Percentiles rank a stretch among this genome's conserved stretches.
These are phyloP conservation scores for Kodamaea jinghongensis DNA, from an alignment of 805 yeast species.

Conservation along the genomic window DNA sequence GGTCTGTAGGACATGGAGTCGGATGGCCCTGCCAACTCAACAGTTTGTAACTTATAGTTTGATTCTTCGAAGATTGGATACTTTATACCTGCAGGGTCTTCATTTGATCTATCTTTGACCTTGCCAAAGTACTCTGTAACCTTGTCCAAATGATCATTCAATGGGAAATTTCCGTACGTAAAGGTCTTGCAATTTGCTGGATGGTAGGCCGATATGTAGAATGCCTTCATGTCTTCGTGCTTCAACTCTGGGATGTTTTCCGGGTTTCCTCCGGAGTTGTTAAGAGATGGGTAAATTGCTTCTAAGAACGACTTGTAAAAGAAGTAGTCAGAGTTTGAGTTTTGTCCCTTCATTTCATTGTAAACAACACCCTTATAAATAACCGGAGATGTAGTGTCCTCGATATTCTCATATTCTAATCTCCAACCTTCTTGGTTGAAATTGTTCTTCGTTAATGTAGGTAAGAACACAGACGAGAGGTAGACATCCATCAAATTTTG, in stretches of 20 bases:
- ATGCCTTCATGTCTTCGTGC: conserved; percentile 73
- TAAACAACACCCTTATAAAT: conserved; percentile 93
- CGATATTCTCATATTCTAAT: conserved; percentile 64
- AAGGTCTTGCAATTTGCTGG: conserved; percentile 87
- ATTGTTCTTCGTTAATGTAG: conserved; percentile 73
- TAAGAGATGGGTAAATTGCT: conserved; percentile 75
- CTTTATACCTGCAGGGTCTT: conserved; percentile 25
- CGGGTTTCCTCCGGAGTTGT: conserved; percentile 96
- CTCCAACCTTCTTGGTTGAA: conserved; percentile 98
- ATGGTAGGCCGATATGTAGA: conserved; percentile 76
- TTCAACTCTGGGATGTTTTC: conserved; percentile 66
- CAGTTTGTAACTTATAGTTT: conserved; percentile 12
- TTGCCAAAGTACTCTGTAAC: conserved; percentile 48
- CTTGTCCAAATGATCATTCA: conserved; percentile 56
- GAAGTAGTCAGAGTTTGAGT: conserved; percentile 81
- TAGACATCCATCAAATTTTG: conserved; percentile 83
- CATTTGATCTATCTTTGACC: conserved; percentile 40
- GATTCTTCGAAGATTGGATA: conserved; percentile 45
- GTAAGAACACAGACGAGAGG: conserved; percentile 81
- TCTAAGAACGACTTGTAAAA: conserved; percentile 84
- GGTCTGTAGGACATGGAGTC: conserved; percentile 57
- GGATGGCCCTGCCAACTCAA: conserved; percentile 63
- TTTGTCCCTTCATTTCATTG: conserved; percentile 98
- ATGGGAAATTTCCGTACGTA: conserved; percentile 80
- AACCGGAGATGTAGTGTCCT: conserved; percentile 59